Evolutionary conservation across 176 grass and related monocot genomes (phyloP).

Genomic region (Oryza brachyantha): DNA sequence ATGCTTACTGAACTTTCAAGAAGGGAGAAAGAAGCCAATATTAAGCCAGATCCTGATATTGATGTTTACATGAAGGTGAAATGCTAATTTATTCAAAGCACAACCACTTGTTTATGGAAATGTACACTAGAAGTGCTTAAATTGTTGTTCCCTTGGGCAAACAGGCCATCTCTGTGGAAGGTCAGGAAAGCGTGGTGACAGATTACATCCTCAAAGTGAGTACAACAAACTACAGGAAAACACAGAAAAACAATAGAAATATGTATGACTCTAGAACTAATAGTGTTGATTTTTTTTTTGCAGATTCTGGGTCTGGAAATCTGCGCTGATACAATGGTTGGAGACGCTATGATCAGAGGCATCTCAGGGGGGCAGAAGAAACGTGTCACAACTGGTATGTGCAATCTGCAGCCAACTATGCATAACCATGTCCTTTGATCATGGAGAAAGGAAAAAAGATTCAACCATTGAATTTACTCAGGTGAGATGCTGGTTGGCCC

Average conservation of each 20-base stretch:
- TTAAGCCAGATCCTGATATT: conserved; percentile 87
- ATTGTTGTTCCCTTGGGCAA: conserved; percentile 9
- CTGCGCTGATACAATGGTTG: conserved; percentile 96
- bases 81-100: background rate
- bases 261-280: background rate
- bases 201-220: conserved; percentile 95
- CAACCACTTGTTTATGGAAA: background rate
- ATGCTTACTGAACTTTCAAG: conserved; percentile 89
- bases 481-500: conserved; percentile 98
- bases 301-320: conserved; percentile 92
- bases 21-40: conserved; percentile 89
- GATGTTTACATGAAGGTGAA: conserved; percentile 94
- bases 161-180: conserved; percentile 92
- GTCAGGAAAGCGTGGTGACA: conserved; percentile 85
- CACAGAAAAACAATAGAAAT: background rate
- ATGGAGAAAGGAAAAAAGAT: too few relatives aligned
- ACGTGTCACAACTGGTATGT: conserved; percentile 85
- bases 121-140: background rate
- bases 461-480: conserved; percentile 39
- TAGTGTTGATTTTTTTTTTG: background rate
- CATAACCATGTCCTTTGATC: conserved; percentile 5
- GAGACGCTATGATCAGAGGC: conserved; percentile 86
- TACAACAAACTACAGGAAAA: conserved; percentile 1
- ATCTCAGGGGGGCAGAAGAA: conserved; percentile 98
- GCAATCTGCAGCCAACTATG: background rate